These are phyloP conservation scores for Aspergillus hancockii DNA, from an alignment of 495 filamentous ascomycete genomes.

Conservation along the genomic window DNA sequence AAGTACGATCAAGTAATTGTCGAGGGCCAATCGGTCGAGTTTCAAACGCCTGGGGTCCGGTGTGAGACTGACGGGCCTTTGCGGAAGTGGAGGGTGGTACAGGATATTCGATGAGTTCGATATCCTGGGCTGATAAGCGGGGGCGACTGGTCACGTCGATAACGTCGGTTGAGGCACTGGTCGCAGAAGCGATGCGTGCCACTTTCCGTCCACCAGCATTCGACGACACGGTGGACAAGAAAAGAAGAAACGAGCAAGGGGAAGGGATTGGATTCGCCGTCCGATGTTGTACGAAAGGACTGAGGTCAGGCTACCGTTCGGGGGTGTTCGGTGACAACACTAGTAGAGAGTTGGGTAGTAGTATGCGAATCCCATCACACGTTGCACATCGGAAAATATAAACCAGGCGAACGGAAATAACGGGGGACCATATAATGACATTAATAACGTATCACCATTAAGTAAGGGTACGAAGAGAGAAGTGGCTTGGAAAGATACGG, in stretches of 20 bases:
- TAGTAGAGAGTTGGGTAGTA: not conserved
- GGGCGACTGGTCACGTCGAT: conserved; percentile 27
- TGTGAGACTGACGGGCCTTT: conserved; percentile 7
- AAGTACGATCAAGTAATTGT: conserved; percentile 1
- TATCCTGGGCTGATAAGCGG: conserved; percentile 18
- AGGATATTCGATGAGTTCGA: conserved; percentile 42
- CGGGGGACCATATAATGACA: not conserved
- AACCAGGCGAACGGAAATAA: not conserved
- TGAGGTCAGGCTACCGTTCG: not conserved
- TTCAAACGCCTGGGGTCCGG: not conserved
- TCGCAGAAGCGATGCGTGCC: conserved; percentile 34
- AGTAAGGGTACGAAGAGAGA: not conserved
- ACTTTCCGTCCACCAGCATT: conserved; percentile 26
- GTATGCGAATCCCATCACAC: not conserved
- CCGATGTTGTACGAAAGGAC: not conserved
- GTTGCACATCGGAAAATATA: conserved; percentile 3
- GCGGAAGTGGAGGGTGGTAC: conserved; percentile 18
- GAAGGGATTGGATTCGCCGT: conserved; percentile 7
- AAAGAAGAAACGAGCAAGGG: conserved; percentile 2
- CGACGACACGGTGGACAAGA: conserved; percentile 28
- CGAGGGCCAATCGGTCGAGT: conserved; percentile 5
- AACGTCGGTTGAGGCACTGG: conserved; percentile 26
- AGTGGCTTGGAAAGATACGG: not conserved
- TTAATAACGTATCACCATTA: not conserved
- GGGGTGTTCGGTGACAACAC: conserved; percentile 1